These are phyloP conservation scores for Penicillium sp. DNA, from an alignment of 2,329 filamentous ascomycete species.

Conservation along the genomic window DNA sequence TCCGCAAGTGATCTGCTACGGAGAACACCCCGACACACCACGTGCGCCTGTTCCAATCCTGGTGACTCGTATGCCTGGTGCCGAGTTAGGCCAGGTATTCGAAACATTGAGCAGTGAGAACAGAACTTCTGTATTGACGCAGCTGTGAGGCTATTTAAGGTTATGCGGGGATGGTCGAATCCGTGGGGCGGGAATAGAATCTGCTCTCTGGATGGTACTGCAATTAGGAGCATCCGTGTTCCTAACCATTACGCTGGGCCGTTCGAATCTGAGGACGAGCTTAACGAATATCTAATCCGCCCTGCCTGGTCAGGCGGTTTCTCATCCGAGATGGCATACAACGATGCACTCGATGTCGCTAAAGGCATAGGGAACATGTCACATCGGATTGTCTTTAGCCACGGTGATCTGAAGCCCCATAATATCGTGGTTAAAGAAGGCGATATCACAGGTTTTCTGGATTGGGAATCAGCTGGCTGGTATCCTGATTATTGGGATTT, in stretches of 20 bases:
- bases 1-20: conserved; percentile 31
- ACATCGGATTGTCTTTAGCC: conserved; percentile 25
- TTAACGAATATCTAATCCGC: conserved; percentile 27
- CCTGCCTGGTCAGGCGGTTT: conserved; percentile 22
- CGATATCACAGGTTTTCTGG: conserved; percentile 27
- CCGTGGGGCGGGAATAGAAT: conserved; percentile 22
- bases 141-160: conserved; percentile 30
- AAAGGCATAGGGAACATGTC: conserved; percentile 15
- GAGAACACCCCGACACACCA: conserved; percentile 29
- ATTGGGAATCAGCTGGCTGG: conserved; percentile 39
- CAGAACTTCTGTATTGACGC: conserved; percentile 21
- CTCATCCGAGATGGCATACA: conserved; percentile 18
- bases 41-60: conserved; percentile 34
- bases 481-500: conserved; percentile 41
- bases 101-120: conserved; percentile 26
- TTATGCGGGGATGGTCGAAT: conserved; percentile 30
- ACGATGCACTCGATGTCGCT: conserved; percentile 17
- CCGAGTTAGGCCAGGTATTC: conserved; percentile 29
- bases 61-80: conserved; percentile 37
- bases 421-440: conserved; percentile 29
- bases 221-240: conserved; percentile 27
- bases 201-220: conserved; percentile 25
- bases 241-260: conserved; percentile 24
- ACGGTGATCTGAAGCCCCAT: conserved; percentile 27
- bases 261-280: conserved; percentile 24